Evolutionary conservation across 1,139 yeast species (phyloP), one percentile per base, ranked within the genome.

Genomic region (Taphrina flavorubra): DNA sequence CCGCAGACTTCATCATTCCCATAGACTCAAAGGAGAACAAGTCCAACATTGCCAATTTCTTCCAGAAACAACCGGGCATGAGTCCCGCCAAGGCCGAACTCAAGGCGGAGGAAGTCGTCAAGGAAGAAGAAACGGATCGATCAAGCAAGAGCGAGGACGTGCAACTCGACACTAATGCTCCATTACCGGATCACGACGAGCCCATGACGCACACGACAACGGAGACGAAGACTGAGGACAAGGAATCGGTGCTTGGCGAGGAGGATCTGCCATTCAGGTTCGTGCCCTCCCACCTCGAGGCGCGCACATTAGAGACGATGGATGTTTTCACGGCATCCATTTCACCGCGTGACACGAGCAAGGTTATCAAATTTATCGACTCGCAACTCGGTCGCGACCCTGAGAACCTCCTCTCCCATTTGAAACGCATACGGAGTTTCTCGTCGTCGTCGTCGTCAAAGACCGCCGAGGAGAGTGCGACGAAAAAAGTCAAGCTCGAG

Each of bases 1-100:
- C 84, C 2, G 14, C 65, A 14, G 69, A 65, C n/a, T 59, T 57
- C 34, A 58, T 65, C 47, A 59, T 59, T 10, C 69, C 69, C 18
- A 51, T 65, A 14, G 65, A 65, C 55, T 58, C 65, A 25, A 53
- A 56, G 65, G 60, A 51, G 55, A 53, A 57, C 56, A 65, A 59
- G 55, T 59, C 60, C 37, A 65, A 65, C 64, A 65, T 65, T 51
- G 69, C 65, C 18, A 51, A 59, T 47, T 65, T 58, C 56, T 65
- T 56, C 51, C 8, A 70, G 70, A 46, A 58, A 60, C 49, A 71
- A 67, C 70, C 60, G 60, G 60, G 69, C 63, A 49, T 57, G 58
- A 58, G 60, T 44, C 63, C 58, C 4, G 40, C 59, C 6, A 25
- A 25, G 44, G 66, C 53, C 11, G 51, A 51, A 6, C 10, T 20